These are phyloP conservation scores for Lasiosphaeria miniovina DNA, from an alignment of 495 filamentous ascomycete species.

Conservation along the genomic window DNA sequence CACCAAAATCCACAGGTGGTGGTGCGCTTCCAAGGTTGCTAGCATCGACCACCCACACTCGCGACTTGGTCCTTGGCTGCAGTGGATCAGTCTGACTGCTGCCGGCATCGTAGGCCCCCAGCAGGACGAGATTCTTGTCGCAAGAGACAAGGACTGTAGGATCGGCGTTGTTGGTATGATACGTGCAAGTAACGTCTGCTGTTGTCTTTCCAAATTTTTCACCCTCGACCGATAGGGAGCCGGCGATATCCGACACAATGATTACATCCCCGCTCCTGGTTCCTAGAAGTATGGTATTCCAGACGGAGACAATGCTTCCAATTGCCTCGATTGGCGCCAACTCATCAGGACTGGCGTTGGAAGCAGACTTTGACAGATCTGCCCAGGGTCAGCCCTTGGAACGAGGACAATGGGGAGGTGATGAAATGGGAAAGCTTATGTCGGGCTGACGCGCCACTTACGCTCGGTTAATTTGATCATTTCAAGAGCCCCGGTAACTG, in stretches of 20 bases:
- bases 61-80: constrained; percentile 19
- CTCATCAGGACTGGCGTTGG: background rate
- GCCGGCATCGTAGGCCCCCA: constrained; percentile 6
- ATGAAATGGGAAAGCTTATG: background rate
- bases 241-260: constrained; percentile 20
- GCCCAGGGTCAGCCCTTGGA: constrained; percentile 5
- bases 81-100: background rate
- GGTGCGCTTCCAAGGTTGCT: constrained; percentile 29
- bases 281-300: constrained; percentile 31
- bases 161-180: background rate
- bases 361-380: constrained; percentile 9
- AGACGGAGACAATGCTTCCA: constrained; percentile 31
- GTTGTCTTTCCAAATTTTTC: constrained; percentile 30
- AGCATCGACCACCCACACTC: constrained; percentile 41
- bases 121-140: constrained; percentile 25
- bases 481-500: background rate
- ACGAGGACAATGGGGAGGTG: background rate
- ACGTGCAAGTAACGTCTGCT: constrained; percentile 20
- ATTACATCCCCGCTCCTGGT: constrained; percentile 47
- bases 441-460: constrained; percentile 12
- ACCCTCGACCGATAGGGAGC: constrained; percentile 7
- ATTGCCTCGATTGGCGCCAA: constrained; percentile 27
- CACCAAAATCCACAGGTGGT: constrained; percentile 29
- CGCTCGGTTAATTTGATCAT: constrained; percentile 18
- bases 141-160: constrained; percentile 29